These are phyloP conservation scores for Pholiota molesta DNA, from an alignment of 768 basidiomycete genomes.

Conservation along the genomic window DNA sequence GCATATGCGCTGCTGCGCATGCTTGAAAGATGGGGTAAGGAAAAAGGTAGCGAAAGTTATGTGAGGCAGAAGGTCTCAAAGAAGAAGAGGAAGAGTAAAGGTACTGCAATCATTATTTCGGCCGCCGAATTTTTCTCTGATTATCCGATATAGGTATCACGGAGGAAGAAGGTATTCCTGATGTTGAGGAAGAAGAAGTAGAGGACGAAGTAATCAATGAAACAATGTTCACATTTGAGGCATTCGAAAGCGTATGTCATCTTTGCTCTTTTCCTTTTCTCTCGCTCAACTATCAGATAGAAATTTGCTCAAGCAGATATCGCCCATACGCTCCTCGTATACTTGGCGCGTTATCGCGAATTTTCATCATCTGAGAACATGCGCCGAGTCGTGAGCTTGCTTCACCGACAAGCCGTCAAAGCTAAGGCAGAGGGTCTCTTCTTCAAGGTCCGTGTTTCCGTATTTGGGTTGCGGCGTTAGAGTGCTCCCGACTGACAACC, in stretches of 20 bases:
- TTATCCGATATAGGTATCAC: slow-evolving; percentile 35
- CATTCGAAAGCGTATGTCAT: slow-evolving; percentile 80
- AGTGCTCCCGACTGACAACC: slow-evolving; percentile 11
- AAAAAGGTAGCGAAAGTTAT: slow-evolving; percentile 70
- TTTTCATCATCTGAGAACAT: slow-evolving; percentile 80
- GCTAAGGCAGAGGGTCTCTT: slow-evolving; percentile 94
- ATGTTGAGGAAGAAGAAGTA: slow-evolving; percentile 67
- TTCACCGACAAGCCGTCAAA: slow-evolving; percentile 90
- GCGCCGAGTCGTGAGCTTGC: slow-evolving; percentile 85
- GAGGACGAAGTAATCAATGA: slow-evolving; percentile 75
- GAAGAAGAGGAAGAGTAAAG: slow-evolving; percentile 49
- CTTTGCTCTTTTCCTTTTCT: slow-evolving; percentile 11
- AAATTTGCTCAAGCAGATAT: slow-evolving; percentile 90
- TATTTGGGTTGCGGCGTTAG: slow-evolving; percentile 23
- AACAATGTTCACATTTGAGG: slow-evolving; percentile 89
- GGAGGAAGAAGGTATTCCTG: slow-evolving; percentile 67
- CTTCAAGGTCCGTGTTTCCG: slow-evolving; percentile 73
- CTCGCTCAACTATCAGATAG: slow-evolving; percentile 42
- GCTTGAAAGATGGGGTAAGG: slow-evolving; percentile 88
- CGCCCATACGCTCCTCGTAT: slow-evolving; percentile 79
- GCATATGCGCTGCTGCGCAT: slow-evolving; percentile 85
- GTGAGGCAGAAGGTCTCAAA: slow-evolving; percentile 69
- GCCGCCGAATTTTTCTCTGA: slow-evolving; percentile 4
- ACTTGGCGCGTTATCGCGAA: slow-evolving; percentile 83
- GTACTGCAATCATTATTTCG: slow-evolving; percentile 24